These are phyloP conservation scores for Lachnellula hyalina DNA, from an alignment of 2,329 filamentous ascomycete species.

Conservation along the genomic window DNA sequence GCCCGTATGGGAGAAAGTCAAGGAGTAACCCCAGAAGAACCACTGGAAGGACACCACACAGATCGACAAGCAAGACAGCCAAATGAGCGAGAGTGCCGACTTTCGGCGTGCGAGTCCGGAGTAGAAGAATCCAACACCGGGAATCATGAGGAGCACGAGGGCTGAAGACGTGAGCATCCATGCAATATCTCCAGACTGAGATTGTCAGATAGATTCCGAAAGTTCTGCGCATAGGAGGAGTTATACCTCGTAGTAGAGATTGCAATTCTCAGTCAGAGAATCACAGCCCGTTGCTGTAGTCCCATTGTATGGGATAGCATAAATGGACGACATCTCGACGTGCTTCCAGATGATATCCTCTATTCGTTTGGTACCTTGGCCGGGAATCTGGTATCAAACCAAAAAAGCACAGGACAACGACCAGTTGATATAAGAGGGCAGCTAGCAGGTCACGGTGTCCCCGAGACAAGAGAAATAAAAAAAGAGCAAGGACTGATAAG, in stretches of 20 bases:
- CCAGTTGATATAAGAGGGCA: neutral
- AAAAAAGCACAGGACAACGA: neutral
- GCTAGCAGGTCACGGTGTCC: neutral
- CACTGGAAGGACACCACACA: constrained; percentile 85
- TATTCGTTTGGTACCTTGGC: neutral
- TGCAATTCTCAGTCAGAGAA: constrained; percentile 62
- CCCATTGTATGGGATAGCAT: constrained; percentile 44
- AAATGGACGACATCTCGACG: neutral
- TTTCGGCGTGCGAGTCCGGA: constrained; percentile 84
- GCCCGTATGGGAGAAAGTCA: constrained; percentile 52
- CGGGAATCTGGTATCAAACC: neutral
- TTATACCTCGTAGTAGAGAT: constrained; percentile 73
- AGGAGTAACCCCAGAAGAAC: constrained; percentile 51
- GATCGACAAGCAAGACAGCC: constrained; percentile 82
- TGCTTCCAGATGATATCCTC: neutral
- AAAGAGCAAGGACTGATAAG: neutral
- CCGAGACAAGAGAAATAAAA: neutral
- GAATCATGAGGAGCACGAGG: constrained; percentile 86
- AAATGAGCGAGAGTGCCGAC: constrained; percentile 83
- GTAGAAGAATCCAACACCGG: constrained; percentile 92
- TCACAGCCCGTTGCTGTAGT: constrained; percentile 55
- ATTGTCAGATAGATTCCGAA: constrained; percentile 43
- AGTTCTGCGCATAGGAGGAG: neutral
- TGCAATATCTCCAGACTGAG: constrained; percentile 73
- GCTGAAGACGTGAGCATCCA: constrained; percentile 81